These are phyloP conservation scores for Paecilomyces niveus DNA, from an alignment of 2,329 filamentous ascomycete genomes.

Conservation along the genomic window DNA sequence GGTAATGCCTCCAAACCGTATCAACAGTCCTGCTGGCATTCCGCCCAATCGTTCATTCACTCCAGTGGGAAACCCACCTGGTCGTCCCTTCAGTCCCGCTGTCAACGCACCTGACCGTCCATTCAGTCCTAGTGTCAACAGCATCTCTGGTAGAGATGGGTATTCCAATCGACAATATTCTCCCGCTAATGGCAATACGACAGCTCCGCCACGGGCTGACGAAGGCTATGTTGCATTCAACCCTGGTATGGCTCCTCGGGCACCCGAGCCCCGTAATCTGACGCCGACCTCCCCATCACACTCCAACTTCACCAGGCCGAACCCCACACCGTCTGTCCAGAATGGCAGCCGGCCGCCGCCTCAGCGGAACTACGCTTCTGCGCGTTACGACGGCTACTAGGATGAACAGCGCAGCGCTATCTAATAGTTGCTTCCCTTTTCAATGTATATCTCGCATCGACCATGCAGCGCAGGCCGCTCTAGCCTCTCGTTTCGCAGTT, in stretches of 20 bases:
- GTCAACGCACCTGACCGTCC: not conserved
- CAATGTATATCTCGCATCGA: not conserved
- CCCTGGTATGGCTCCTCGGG: not conserved
- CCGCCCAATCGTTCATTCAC: slow-evolving; percentile 5
- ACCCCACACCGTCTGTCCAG: not conserved
- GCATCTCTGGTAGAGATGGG: too few relatives aligned
- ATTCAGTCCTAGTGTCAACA: not conserved
- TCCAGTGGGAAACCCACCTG: slow-evolving; percentile 5
- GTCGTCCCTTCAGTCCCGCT: slow-evolving; percentile 8
- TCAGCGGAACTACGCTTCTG: not conserved
- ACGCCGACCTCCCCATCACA: not conserved
- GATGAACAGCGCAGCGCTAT: not conserved
- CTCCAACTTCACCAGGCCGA: not conserved
- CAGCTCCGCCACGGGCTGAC: slow-evolving; percentile 4
- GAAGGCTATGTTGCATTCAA: slow-evolving; percentile 7
- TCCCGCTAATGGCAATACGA: slow-evolving; percentile 3
- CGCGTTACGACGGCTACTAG: not conserved
- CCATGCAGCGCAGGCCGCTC: not conserved
- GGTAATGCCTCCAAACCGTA: not conserved
- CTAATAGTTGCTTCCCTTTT: not conserved
- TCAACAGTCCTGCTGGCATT: slow-evolving; percentile 5
- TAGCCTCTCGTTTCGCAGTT: not conserved
- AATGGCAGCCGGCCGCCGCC: not conserved
- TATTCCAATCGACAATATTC: not conserved
- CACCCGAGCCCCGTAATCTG: not conserved